Evolutionary conservation across 352 stramenopile genomes (phyloP), one percentile per base, ranked within the genome.

Genomic region (Globisporangium ultimum): DNA sequence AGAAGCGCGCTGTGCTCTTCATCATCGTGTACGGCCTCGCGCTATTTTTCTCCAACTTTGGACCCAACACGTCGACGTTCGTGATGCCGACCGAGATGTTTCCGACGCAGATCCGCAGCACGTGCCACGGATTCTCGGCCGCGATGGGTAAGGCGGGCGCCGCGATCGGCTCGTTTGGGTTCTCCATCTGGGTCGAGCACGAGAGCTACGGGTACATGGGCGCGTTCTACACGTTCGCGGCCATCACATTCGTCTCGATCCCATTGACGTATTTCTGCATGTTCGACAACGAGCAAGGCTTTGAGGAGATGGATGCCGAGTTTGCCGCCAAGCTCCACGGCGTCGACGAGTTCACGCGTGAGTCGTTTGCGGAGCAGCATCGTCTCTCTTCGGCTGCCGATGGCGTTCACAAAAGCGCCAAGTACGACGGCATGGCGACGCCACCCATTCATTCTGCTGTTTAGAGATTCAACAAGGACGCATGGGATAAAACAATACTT

Each of bases 11-110:
- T 5, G 64, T 84, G 41, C 58, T 81, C 2, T 95, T 95, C 57
- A 78, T 93, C 48, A 67, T 91, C 28, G 55, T 95, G 2, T 94
- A 87, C 64, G 80, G 82, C 0, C 62, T 89, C 15, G 70, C 82
- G 1, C 78, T 95, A 34, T 93, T 92, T 60, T 91, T 90, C 61
- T 82, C 81, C 49, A 93, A 95, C 65, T 96, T 96, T 58, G 88
- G 88, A 0, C n/a, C n/a, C n/a, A n/a, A n/a, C n/a, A n/a, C n/a
- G n/a, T n/a, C n/a, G n/a, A n/a, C n/a, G n/a, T n/a, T 87, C 87
- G 7, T 97, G 17, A 80, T 97, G 70, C 89, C 89, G 0, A 88
- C 89, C 0, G 91, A 97, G 68, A 90, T 97, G 55, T 84, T 78
- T 60, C 77, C 77, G 8, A 97, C 89, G 9, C 75, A 91, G 47